Evolutionary conservation across 2,329 filamentous ascomycete genomes (phyloP).

Genomic region (Magnaporthiopsis rhizophila): DNA sequence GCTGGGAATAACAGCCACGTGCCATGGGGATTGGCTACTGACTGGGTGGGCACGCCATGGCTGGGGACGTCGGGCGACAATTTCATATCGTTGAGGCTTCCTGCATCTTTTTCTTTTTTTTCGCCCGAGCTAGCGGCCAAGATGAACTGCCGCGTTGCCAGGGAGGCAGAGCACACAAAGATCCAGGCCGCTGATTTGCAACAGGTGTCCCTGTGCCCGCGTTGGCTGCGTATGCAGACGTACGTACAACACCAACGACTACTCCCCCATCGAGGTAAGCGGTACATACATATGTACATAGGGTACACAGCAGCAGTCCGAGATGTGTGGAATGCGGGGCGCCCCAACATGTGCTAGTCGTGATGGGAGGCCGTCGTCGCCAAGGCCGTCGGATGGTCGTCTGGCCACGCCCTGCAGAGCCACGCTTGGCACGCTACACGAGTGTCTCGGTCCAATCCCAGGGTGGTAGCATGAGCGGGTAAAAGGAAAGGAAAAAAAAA

Average conservation of each 20-base stretch:
- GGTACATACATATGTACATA: background rate
- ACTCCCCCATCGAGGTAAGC: background rate
- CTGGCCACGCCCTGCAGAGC: background rate
- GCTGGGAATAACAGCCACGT: background rate
- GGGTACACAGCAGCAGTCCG: background rate
- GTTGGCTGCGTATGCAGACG: background rate
- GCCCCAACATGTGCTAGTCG: background rate
- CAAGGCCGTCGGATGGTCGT: background rate
- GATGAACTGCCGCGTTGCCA: too few relatives aligned
- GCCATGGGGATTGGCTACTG: background rate
- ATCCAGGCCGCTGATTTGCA: too few relatives aligned
- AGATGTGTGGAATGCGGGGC: background rate
- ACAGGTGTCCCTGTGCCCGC: background rate
- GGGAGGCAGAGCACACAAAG: too few relatives aligned
- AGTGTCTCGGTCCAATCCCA: background rate
- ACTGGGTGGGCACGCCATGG: too few relatives aligned
- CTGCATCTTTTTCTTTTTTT: too few relatives aligned
- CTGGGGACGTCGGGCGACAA: background rate
- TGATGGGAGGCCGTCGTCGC: background rate
- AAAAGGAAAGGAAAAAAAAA: background rate
- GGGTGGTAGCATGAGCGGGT: background rate
- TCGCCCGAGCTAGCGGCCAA: too few relatives aligned
- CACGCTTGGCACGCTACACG: background rate
- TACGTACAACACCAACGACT: background rate
- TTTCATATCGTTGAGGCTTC: too few relatives aligned